Evolutionary conservation across 345 rosid species (phyloP), one percentile per base, ranked within the genome.

Genomic region (Populus euphratica): DNA sequence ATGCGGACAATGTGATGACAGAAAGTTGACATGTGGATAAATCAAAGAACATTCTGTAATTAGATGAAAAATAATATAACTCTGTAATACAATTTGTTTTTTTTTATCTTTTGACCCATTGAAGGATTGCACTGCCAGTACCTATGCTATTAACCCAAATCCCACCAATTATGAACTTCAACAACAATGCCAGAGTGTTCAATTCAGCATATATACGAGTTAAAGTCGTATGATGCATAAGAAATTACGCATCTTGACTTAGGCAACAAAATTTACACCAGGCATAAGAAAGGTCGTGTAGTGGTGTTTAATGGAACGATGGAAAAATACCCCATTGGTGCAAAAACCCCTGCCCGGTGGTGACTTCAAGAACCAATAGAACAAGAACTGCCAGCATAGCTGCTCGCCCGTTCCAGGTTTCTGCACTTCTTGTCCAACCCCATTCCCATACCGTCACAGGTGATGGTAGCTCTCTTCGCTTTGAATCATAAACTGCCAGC

Each of bases 351-450:
- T 96, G 79, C 31, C 99, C 99, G 0, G 99, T 96, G 74, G 97
- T 91, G 76, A 96, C 94, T 84, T 96, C 98, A 1, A 96, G 88
- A 69, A 91, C 88, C 90, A 93, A 74, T 18, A 96, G 89, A 52
- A 93, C 90, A 5, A 96, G 85, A 73, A 93, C 98, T 29, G 96
- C 98, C 69, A 96, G 80, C 99, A 96, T 93, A 63, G 99, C 99
- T 41, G 99, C 98, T 83, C 99, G 87, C 69, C 99, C 98, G 23
- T 96, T 96, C 99, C 99, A 93, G 44, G 99, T 96, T 83, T 96
- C 99, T 0, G 99, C 99, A 84, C 99, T 96, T 87, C 82, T 92
- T n/a, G 97, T 96, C 98, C 98, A 96, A 77, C 99, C 98, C 99
- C 98, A 93, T 86, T 96, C 99, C 99, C 99, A 96, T 69, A 96